Evolutionary conservation across 2,329 filamentous ascomycete genomes (phyloP).

Genomic region (Botrytis paeoniae): DNA sequence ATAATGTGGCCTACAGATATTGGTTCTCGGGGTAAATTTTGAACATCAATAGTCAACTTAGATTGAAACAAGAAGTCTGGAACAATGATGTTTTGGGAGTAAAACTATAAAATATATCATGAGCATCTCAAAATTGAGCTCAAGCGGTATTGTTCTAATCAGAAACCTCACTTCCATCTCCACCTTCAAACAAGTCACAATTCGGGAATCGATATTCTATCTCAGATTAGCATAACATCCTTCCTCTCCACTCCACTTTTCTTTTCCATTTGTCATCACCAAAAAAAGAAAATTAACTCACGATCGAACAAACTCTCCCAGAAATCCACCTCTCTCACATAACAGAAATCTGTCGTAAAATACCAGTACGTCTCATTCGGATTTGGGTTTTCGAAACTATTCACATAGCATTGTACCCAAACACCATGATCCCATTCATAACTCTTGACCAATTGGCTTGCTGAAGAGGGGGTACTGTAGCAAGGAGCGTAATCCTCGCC

Average conservation of each 20-base stretch:
- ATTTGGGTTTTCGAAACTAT: background rate
- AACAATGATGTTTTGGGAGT: background rate
- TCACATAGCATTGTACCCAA: conserved; percentile 10
- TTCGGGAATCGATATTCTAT: conserved; percentile 15
- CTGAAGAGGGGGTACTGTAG: conserved; percentile 5
- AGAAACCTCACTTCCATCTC: background rate
- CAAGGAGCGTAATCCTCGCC: conserved; percentile 28
- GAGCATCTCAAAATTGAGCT: background rate
- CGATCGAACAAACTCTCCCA: conserved; percentile 27
- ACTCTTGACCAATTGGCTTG: conserved; percentile 8
- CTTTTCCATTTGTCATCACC: background rate
- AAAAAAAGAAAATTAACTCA: conserved; percentile 8
- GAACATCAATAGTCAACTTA: background rate
- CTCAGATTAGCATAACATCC: background rate
- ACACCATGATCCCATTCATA: conserved; percentile 15
- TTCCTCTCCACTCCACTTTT: background rate
- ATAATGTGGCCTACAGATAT: background rate
- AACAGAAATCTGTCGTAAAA: conserved; percentile 30
- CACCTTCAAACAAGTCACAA: background rate
- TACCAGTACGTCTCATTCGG: conserved; percentile 24
- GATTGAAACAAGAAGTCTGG: background rate
- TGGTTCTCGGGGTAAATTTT: background rate
- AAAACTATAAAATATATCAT: no score
- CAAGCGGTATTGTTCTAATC: background rate
- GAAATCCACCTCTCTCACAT: conserved; percentile 27